phyloP scores from a whole-genome alignment of 1,139 yeast species.

The Suhomyces guaymorum region DNA sequence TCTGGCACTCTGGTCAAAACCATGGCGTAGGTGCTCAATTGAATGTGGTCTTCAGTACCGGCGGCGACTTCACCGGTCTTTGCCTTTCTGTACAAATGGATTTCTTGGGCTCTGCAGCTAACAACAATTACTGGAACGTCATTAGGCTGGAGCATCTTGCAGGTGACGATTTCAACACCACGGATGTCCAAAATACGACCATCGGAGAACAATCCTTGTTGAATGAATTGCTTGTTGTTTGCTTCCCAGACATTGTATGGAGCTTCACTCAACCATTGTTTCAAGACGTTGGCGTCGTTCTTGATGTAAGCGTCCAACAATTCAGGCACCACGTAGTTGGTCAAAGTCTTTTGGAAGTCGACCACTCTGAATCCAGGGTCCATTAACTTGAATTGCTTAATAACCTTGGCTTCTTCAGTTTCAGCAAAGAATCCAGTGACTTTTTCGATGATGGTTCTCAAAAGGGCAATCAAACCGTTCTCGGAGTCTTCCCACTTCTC shows the following conservation, averaged over 20 bases:
- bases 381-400: slow-evolving; percentile 80
- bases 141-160: slow-evolving; percentile 86
- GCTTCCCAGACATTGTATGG: slow-evolving; percentile 95
- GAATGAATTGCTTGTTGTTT: slow-evolving; percentile 87
- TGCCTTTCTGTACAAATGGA: slow-evolving; percentile 82
- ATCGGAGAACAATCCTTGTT: slow-evolving; percentile 90
- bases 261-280: slow-evolving; percentile 94
- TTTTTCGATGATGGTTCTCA: slow-evolving; percentile 80
- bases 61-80: slow-evolving; percentile 96
- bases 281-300: slow-evolving; percentile 82
- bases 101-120: slow-evolving; percentile 96
- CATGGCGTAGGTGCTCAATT: slow-evolving; percentile 93
- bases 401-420: slow-evolving; percentile 92
- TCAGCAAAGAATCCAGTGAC: slow-evolving; percentile 90
- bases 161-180: slow-evolving; percentile 90
- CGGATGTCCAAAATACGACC: slow-evolving; percentile 91
- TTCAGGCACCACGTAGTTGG: slow-evolving; percentile 94
- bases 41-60: slow-evolving; percentile 92
- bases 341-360: slow-evolving; percentile 77
- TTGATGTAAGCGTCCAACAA: slow-evolving; percentile 92
- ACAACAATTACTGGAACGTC: slow-evolving; percentile 92
- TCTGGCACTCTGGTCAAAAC: slow-evolving; percentile 92
- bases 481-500: slow-evolving; percentile 92
- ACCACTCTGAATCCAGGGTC: slow-evolving; percentile 87
- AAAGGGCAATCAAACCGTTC: slow-evolving; percentile 80